phyloP scores from a whole-genome alignment of 2,329 filamentous ascomycete species.

The Penicillium paneum region DNA sequence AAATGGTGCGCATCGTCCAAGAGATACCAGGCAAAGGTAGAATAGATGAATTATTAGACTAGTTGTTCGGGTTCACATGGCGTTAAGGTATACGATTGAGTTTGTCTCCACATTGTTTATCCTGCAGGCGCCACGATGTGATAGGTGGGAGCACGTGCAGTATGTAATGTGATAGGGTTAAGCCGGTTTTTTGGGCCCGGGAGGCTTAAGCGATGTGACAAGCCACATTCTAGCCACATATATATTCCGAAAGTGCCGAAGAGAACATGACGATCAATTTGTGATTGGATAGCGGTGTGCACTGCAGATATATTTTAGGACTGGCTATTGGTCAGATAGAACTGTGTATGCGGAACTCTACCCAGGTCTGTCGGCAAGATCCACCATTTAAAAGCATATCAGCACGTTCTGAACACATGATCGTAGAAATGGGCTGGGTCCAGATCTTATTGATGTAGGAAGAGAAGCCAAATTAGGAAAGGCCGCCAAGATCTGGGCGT shows the following conservation, averaged over 20 bases:
- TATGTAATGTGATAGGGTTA: background rate
- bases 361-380: too few species aligned
- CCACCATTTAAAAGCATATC: too few species aligned
- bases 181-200: too few species aligned
- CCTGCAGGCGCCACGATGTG: background rate
- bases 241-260: background rate
- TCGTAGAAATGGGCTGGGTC: too few species aligned
- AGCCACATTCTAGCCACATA: background rate
- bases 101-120: background rate
- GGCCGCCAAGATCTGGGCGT: too few species aligned
- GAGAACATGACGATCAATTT: background rate
- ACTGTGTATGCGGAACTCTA: too few species aligned
- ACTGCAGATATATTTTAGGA: too few species aligned
- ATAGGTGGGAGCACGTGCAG: background rate
- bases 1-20: conserved; percentile 4
- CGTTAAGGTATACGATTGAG: background rate
- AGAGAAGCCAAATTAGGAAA: too few species aligned
- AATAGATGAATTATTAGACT: background rate
- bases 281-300: background rate
- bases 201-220: background rate
- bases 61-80: background rate
- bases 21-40: background rate
- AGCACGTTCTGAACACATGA: too few species aligned
- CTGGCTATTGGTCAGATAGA: too few species aligned
- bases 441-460: too few species aligned